These are phyloP conservation scores for Blastosporella zonata DNA, from an alignment of 1,284 basidiomycete species.

Conservation along the genomic window DNA sequence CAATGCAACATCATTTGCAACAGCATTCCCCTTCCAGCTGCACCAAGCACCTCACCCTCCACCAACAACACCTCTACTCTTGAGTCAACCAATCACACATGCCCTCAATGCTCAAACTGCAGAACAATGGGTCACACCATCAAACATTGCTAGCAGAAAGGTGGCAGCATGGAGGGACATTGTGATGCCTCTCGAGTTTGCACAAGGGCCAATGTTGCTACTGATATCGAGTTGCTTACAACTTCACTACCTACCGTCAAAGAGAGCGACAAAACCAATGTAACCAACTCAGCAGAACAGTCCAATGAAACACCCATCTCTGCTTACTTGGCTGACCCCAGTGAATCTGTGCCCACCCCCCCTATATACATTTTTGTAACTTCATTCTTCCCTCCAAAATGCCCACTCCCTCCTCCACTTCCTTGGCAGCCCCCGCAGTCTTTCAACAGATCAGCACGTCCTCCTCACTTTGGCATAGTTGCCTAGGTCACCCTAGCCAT, in stretches of 20 bases:
- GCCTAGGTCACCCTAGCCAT: conserved; percentile 17
- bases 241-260: too few relatives aligned
- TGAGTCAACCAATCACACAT: background rate
- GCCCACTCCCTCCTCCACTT: too few relatives aligned
- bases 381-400: too few relatives aligned
- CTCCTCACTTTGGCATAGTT: conserved; percentile 21
- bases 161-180: background rate
- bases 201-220: background rate
- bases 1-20: too few relatives aligned
- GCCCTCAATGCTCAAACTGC: background rate
- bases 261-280: background rate
- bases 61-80: background rate
- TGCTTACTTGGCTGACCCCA: too few relatives aligned
- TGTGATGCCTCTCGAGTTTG: background rate
- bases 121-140: background rate
- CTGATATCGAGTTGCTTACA: background rate
- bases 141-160: background rate
- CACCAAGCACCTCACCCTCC: background rate
- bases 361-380: too few relatives aligned
- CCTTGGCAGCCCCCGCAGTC: too few relatives aligned
- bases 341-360: too few relatives aligned
- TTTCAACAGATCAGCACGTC: too few relatives aligned
- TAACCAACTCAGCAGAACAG: too few relatives aligned
- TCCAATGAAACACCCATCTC: too few relatives aligned
- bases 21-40: background rate